phyloP scores from a whole-genome alignment of 108 stramenopile species.

The Cylindrotheca closterium region DNA sequence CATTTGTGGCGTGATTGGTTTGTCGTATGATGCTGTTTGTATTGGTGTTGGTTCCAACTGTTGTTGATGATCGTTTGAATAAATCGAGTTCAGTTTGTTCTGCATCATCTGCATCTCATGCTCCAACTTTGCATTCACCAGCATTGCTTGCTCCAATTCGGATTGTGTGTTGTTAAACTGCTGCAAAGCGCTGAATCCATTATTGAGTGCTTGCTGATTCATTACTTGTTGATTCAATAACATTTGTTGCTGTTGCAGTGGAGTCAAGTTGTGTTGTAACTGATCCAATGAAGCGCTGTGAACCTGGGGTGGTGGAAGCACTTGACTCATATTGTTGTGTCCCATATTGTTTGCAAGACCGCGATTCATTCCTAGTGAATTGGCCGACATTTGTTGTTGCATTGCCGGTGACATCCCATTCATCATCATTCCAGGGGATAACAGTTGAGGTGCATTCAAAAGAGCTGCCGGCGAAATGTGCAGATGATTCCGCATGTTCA shows the following conservation, averaged over 20 bases:
- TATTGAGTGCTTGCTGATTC: slow-evolving; percentile 15
- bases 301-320: slow-evolving; percentile 18
- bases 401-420: slow-evolving; percentile 9
- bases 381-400: slow-evolving; percentile 22
- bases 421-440: slow-evolving; percentile 17
- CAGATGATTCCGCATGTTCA: slow-evolving; percentile 1
- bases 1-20: slow-evolving; percentile 1
- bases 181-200: not conserved
- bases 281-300: not conserved
- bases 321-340: slow-evolving; percentile 9
- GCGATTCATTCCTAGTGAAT: slow-evolving; percentile 2
- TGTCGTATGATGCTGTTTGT: not conserved
- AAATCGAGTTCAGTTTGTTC: slow-evolving; percentile 11
- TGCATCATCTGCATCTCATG: slow-evolving; percentile 20
- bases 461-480: not conserved
- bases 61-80: slow-evolving; percentile 1
- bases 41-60: not conserved
- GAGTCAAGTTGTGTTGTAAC: slow-evolving; percentile 13
- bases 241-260: slow-evolving; percentile 21
- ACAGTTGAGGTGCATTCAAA: slow-evolving; percentile 1
- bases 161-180: slow-evolving; percentile 16
- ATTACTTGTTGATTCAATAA: slow-evolving; percentile 25
- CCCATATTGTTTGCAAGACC: too few species aligned
- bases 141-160: slow-evolving; percentile 3
- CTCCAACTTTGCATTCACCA: not conserved